Base-by-base conservation (phyloP, 768 basidiomycete genomes). In the Sarcodon aspratus region DNA sequence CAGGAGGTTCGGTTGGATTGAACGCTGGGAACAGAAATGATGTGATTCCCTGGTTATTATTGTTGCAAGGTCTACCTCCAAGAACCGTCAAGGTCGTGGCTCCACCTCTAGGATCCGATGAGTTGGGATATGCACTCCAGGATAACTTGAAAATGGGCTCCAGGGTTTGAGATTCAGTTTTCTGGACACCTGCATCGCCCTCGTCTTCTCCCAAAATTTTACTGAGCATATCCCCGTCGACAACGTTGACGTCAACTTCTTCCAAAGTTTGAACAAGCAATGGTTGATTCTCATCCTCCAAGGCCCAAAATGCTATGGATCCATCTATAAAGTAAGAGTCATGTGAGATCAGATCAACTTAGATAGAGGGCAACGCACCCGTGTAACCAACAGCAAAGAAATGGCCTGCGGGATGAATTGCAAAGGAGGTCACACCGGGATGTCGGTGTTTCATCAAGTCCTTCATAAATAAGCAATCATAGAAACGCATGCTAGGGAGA, bases 111-210 rank as follows among this genome's bases (percentile, higher is more conserved):
- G 79, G 71, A 68, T 82, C 79, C 4, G 71, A 58, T 1, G 78
- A 78, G 57, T 82, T 80, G 0, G 81, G 69, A 62, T 83, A 90
- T 1, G 77, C 75, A 49, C 83, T 85, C 92, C 91, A 96, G 0
- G 84, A 69, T 6, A 94, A 68, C 60, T 87, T 92, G 72, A 86
- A 91, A 33, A 96, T 77, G 4, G 92, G 87, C 57, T 93, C 90
- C 55, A 81, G 60, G 17, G 64, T 57, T 27, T 33, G 50, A 33
- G 53, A 46, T 4, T 50, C 46, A 7, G 54, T 43, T 9, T 15
- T 15, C 27, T 42, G 15, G 13, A 57, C 53, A 9, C 55, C 52
- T 7, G 55, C 56, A 5, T 57, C 48, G 3, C 59, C 46, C 33
- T 67, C 58, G 48, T 80, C 79, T 27, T 5, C 21, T 6, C 27